Conservation (phyloP, 1,139 yeast species). For the Zygosaccharomyces pseudobailii region DNA sequence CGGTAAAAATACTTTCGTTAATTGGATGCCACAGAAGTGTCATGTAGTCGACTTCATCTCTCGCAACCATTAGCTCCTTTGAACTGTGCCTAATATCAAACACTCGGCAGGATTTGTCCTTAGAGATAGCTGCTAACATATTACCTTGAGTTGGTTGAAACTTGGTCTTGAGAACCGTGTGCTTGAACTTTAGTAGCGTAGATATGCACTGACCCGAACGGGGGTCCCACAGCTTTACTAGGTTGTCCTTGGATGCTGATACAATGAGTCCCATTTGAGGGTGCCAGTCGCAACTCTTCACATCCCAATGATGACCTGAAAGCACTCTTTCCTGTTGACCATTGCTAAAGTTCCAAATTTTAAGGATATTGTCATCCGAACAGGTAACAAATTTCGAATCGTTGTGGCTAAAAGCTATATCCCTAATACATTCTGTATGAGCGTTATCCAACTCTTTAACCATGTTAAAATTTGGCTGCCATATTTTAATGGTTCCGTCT, state of each 20-base stretch:
- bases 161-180: constrained; percentile 77
- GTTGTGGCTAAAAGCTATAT: constrained; percentile 82
- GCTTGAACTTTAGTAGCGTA: constrained; percentile 88
- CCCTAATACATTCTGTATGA: constrained; percentile 76
- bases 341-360: constrained; percentile 91
- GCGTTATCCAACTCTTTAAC: constrained; percentile 75
- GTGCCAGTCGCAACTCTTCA: constrained; percentile 97
- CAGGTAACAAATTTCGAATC: constrained; percentile 89
- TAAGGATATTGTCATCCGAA: constrained; percentile 83
- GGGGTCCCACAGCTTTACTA: constrained; percentile 95
- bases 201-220: constrained; percentile 66
- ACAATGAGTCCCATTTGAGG: constrained; percentile 78
- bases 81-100: constrained; percentile 75
- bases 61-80: constrained; percentile 68
- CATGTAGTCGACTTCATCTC: constrained; percentile 82
- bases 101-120: constrained; percentile 83
- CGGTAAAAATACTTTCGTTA: constrained; percentile 71
- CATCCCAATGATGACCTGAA: constrained; percentile 98
- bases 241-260: constrained; percentile 88
- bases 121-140: constrained; percentile 76
- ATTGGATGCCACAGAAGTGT: constrained; percentile 91
- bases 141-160: constrained; percentile 58
- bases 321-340: constrained; percentile 78
- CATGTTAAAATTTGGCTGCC: constrained; percentile 98
- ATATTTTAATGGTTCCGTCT: constrained; percentile 83